A percentile compares a stretch with the other conserved stretches of the same genome.
phyloP scores from a whole-genome alignment of 495 filamentous ascomycete genomes.

The Corynascus novoguineensis region DNA sequence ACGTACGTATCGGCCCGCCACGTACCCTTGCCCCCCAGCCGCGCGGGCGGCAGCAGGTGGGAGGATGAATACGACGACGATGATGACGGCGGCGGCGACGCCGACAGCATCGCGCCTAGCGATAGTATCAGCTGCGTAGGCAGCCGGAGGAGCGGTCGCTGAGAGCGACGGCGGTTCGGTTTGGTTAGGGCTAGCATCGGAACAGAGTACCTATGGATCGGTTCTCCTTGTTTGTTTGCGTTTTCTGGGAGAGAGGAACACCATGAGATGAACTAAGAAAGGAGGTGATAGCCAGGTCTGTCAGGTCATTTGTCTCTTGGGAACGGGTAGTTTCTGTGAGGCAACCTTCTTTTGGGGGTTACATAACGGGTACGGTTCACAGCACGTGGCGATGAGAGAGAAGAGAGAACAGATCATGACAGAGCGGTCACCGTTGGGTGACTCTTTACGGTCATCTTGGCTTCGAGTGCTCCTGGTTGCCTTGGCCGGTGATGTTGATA shows the following conservation, averaged over 20 bases:
- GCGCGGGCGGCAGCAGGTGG: constrained; percentile 29
- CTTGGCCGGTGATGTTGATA: too few relatives aligned
- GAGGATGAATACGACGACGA: constrained; percentile 30
- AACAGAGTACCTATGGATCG: not conserved
- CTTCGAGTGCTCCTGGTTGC: too few relatives aligned
- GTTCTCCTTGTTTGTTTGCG: not conserved
- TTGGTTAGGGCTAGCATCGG: not conserved
- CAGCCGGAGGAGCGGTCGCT: constrained; percentile 33
- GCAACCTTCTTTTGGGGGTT: not conserved
- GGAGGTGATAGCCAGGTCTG: too few relatives aligned
- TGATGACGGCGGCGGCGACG: constrained; percentile 26
- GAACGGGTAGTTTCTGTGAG: not conserved
- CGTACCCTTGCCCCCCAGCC: constrained; percentile 48
- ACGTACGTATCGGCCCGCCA: constrained; percentile 30
- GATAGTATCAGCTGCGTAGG: constrained; percentile 65
- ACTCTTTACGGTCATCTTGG: not conserved
- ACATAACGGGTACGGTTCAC: not conserved
- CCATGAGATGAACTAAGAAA: too few relatives aligned
- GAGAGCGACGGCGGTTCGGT: not conserved
- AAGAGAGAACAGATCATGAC: not conserved
- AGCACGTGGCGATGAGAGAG: not conserved
- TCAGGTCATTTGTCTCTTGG: not conserved
- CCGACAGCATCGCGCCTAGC: constrained; percentile 51
- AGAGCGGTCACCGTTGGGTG: not conserved
- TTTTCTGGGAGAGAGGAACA: too few relatives aligned